Conservation (phyloP, 768 basidiomycete species). For the Lactifluus echinatus region DNA sequence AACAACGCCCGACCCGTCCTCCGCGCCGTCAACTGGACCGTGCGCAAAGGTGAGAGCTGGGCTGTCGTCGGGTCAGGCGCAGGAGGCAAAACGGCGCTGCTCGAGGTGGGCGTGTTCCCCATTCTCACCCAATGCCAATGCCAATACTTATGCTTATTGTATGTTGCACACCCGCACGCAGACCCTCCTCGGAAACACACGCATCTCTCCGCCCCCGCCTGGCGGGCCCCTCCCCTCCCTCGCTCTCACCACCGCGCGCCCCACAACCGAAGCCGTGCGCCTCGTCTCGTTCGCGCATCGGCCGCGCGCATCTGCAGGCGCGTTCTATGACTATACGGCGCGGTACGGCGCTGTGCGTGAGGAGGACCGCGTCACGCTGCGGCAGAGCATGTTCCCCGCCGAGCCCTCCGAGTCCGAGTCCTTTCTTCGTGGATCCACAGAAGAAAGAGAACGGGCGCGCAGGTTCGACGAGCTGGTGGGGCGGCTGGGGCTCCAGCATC, state of each 20-base stretch:
- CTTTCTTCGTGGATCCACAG: conserved; percentile 2
- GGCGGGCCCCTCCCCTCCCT: conserved; percentile 77
- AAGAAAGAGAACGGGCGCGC: conserved; percentile 21
- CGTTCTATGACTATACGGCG: conserved; percentile 89
- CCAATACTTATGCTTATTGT: no score
- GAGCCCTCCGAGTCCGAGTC: conserved; percentile 17
- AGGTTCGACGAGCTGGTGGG: conserved; percentile 46
- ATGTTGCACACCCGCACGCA: no score
- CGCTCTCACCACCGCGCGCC: conserved; percentile 27
- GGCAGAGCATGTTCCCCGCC: conserved; percentile 48
- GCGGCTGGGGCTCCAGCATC: conserved; percentile 44
- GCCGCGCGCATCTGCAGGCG: conserved; percentile 46
- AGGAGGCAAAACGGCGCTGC: conserved; percentile 50
- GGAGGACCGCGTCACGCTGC: conserved; percentile 70
- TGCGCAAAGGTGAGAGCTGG: conserved; percentile 61
- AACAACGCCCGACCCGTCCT: conserved; percentile 40
- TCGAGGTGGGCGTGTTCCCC: conserved; percentile 64
- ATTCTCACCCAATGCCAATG: no score
- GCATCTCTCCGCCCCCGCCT: conserved; percentile 57
- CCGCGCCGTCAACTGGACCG: conserved; percentile 47
- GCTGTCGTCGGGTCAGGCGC: conserved; percentile 61
- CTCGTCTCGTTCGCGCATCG: conserved; percentile 65
- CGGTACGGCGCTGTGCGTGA: conserved; percentile 86
- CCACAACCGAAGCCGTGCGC: conserved; percentile 40
- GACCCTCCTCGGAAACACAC: conserved; percentile 64